phyloP scores from a whole-genome alignment of 2,329 filamentous ascomycete genomes.

The Beauveria pseudobassiana region DNA sequence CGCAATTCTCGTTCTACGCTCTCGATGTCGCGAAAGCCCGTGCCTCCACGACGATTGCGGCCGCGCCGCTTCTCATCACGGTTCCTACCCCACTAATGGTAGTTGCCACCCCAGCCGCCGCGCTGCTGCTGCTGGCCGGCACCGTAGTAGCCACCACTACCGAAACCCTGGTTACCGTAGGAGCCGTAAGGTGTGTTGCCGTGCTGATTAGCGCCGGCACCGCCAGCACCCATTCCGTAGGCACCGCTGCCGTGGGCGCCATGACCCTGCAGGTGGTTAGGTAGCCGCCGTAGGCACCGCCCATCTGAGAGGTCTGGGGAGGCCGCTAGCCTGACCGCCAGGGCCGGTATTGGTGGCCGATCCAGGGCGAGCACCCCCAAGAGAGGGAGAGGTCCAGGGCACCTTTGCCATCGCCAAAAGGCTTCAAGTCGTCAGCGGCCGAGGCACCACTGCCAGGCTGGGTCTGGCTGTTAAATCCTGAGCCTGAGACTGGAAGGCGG shows the following conservation, averaged over 20 bases:
- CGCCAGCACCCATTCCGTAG: slow-evolving; percentile 47
- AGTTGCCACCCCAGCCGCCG: slow-evolving; percentile 54
- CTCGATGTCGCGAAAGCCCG: background rate
- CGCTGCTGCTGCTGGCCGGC: slow-evolving; percentile 34
- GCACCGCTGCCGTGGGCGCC: slow-evolving; percentile 46
- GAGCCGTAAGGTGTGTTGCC: slow-evolving; percentile 46
- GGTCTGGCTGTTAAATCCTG: slow-evolving; percentile 45
- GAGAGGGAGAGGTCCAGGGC: slow-evolving; percentile 47
- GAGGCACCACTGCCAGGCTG: slow-evolving; percentile 37
- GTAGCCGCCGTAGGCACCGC: slow-evolving; percentile 45
- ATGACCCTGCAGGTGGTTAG: slow-evolving; percentile 46
- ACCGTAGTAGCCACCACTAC: slow-evolving; percentile 39
- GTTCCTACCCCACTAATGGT: slow-evolving; percentile 38
- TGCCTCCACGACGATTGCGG: slow-evolving; percentile 1
- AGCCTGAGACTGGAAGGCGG: slow-evolving; percentile 47
- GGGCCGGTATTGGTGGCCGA: slow-evolving; percentile 49
- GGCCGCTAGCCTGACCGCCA: slow-evolving; percentile 38
- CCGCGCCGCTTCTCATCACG: slow-evolving; percentile 16
- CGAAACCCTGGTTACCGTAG: slow-evolving; percentile 43
- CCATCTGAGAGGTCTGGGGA: slow-evolving; percentile 49
- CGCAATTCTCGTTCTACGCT: slow-evolving; percentile 1
- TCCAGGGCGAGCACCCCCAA: slow-evolving; percentile 48
- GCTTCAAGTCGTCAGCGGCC: slow-evolving; percentile 47
- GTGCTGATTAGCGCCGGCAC: slow-evolving; percentile 43
- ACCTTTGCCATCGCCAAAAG: slow-evolving; percentile 49